Percentiles rank a stretch among this genome's conserved stretches.
These are phyloP conservation scores for Raphanus sativus DNA, from an alignment of 345 rosid species.

Conservation along the genomic window DNA sequence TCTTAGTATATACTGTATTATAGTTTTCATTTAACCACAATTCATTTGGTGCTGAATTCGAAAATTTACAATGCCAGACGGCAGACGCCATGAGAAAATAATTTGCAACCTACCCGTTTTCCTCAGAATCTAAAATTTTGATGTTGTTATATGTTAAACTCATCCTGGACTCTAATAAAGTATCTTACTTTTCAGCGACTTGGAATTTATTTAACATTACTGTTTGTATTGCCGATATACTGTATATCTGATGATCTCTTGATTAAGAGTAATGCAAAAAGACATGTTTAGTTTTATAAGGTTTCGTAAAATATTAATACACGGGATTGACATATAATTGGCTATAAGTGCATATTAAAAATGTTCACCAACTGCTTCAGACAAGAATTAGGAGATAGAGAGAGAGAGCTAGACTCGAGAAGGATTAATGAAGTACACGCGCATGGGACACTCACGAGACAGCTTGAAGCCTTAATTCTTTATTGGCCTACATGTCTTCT, in stretches of 20 bases:
- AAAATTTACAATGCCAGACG: background rate
- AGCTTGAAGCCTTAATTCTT: constrained; percentile 14
- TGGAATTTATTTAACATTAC: background rate
- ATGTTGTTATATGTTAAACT: background rate
- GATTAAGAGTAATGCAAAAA: background rate
- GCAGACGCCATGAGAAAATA: background rate
- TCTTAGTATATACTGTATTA: no score
- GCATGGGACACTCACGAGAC: constrained; percentile 37
- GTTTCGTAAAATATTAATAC: background rate
- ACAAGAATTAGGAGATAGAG: background rate
- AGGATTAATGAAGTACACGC: constrained; percentile 25
- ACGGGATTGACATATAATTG: constrained; percentile 4
- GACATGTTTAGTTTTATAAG: background rate
- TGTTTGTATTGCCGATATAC: background rate
- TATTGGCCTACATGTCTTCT: constrained; percentile 29
- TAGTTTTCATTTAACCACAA: background rate
- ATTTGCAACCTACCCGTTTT: background rate
- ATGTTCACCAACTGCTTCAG: background rate
- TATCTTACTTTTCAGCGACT: background rate
- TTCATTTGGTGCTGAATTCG: background rate
- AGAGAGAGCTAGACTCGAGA: background rate
- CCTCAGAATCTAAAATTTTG: background rate
- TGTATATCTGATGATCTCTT: background rate
- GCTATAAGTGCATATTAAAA: constrained; percentile 4
- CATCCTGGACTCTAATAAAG: background rate